Conservation (phyloP, 2,329 filamentous ascomycete species). For the Sporothrix sp. region DNA sequence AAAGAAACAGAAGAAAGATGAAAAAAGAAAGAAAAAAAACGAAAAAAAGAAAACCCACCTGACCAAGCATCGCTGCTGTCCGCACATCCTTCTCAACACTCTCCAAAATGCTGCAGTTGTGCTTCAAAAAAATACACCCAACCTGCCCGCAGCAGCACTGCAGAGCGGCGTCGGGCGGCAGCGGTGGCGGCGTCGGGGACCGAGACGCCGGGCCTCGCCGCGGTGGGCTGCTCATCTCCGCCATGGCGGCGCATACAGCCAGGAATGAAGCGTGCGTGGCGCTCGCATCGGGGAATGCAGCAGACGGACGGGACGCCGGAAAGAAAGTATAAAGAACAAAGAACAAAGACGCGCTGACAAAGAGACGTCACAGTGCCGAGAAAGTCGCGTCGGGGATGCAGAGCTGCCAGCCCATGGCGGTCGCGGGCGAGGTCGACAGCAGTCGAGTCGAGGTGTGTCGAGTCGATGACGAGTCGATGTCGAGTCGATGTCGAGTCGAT, state of each 20-base stretch:
- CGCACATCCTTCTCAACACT: constrained; percentile 80
- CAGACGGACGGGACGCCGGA: too few species aligned
- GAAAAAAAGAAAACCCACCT: constrained; percentile 52
- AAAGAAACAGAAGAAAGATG: neutral
- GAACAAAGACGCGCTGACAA: too few species aligned
- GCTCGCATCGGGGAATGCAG: too few species aligned
- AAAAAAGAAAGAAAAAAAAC: neutral
- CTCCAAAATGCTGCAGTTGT: constrained; percentile 69
- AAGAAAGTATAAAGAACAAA: too few species aligned
- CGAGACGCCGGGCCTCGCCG: neutral
- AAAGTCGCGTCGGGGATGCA: too few species aligned
- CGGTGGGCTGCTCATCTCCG: constrained; percentile 9
- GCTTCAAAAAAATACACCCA: constrained; percentile 70
- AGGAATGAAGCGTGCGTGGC: constrained; percentile 14
- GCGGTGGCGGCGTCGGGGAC: neutral
- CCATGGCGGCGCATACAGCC: constrained; percentile 3
- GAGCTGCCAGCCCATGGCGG: too few species aligned
- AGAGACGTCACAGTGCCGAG: too few species aligned
- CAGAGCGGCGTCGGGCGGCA: constrained; percentile 26
- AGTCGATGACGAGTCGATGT: too few species aligned
- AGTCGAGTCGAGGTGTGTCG: too few species aligned
- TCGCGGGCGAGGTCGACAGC: too few species aligned
- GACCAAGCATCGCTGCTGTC: constrained; percentile 76
- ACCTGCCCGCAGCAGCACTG: constrained; percentile 77
- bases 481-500: too few species aligned